Base-by-base conservation (phyloP, 352 stramenopile species). In the Globisporangium echinulatum region DNA sequence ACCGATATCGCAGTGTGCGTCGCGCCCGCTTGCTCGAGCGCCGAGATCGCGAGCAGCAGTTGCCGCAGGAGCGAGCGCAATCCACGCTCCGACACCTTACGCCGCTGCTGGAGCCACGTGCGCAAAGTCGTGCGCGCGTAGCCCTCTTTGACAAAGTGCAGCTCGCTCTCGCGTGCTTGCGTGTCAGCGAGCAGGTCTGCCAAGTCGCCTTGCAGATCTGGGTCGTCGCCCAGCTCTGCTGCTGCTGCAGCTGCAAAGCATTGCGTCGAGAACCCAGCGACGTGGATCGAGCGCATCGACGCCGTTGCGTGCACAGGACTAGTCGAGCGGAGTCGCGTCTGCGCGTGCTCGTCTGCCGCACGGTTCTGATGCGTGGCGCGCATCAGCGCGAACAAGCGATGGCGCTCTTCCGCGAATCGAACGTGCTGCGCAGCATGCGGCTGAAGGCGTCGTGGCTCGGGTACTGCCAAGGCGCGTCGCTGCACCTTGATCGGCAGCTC, bases 1-100 rank as follows among this genome's bases (percentile, higher is more conserved):
- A 70, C 50, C 5, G 74, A 85, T 53, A 93, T 77, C 25, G 84
- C 75, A 13, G 55, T 59, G 61, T 89, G 81, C 15, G 74, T 62
- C 15, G 71, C 63, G 3, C 72, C 68, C 0, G 66, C 69, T 5
- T 57, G 52, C 59, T 91, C 81, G n/a, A 93, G 60, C 36, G 78
- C 75, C 14, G 71, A 56, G 46, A 88, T 62, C 0, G 75, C 80
- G 14, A 90, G 54, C 51, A 92, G 58, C 60, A 90, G 66, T 64
- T 94, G 80, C 9, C 71, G 66, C 38, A 85, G 56, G 52, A 90
- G 82, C 5, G 76, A 85, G 2, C 71, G 74, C 47, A 90, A 61
- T 15, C 66, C 70, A 25, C 44, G 54, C 52, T 79, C 74, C 10
- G 61, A 72, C 15, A 85, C 61, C 2, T 60, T 57, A 5, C 61